A percentile compares a stretch with the other conserved stretches of the same genome.
Evolutionary conservation across 495 filamentous ascomycete species (phyloP).

Genomic region (Massariosphaeria phaeospora): DNA sequence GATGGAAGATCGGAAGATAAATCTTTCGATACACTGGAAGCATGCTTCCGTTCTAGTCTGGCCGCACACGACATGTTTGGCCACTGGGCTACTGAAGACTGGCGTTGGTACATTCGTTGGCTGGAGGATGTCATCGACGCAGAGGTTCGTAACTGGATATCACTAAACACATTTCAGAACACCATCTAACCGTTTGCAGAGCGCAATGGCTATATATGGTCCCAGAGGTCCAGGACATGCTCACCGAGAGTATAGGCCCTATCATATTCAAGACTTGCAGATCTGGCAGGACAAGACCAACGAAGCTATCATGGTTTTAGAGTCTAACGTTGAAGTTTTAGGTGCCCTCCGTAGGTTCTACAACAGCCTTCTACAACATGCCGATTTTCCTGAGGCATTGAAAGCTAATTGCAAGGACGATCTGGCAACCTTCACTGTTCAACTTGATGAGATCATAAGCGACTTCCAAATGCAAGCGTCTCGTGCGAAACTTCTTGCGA

Average conservation of each 20-base stretch:
- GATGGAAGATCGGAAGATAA: conserved; percentile 37
- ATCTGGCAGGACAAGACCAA: conserved; percentile 39
- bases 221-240: too few relatives aligned
- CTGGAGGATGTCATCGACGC: conserved; percentile 39
- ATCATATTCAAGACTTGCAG: conserved; percentile 38
- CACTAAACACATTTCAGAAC: too few relatives aligned
- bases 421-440: conserved; percentile 34
- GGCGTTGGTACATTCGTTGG: conserved; percentile 43
- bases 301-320: conserved; percentile 39
- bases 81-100: conserved; percentile 44
- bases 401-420: conserved; percentile 30
- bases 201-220: too few relatives aligned
- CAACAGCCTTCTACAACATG: conserved; percentile 31
- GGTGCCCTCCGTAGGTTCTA: conserved; percentile 40
- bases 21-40: conserved; percentile 29
- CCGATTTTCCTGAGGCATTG: conserved; percentile 35
- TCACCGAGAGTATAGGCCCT: conserved; percentile 17
- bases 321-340: conserved; percentile 43
- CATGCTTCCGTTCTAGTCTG: conserved; percentile 25
- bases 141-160: conserved; percentile 28
- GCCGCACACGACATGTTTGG: conserved; percentile 34
- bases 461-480: conserved; percentile 41
- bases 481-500: conserved; percentile 38
- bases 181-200: too few relatives aligned
- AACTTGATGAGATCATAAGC: conserved; percentile 40